phyloP scores from a whole-genome alignment of 768 basidiomycete species.

The Neoboletus brunneissimus region DNA sequence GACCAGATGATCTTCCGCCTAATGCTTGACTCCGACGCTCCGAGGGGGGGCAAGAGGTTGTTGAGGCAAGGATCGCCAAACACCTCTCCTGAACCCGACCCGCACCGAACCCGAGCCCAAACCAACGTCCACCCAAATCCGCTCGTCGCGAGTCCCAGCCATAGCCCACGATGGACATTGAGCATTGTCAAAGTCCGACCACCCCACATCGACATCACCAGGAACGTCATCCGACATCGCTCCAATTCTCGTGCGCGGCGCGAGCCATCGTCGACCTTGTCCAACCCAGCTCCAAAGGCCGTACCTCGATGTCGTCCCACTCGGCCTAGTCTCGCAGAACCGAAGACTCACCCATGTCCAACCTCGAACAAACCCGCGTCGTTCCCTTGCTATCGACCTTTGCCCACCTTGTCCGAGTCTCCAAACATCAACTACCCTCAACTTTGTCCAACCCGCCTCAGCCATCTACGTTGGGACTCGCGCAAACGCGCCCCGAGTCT shows the following conservation, averaged over 20 bases:
- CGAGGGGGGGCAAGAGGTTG: background rate
- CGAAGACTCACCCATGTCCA: no score
- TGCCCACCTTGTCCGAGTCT: no score
- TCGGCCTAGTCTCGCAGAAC: no score
- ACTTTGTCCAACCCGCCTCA: background rate
- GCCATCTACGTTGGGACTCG: background rate
- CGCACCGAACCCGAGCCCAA: background rate
- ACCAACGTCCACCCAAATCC: background rate
- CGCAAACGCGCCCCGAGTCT: background rate
- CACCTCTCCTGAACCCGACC: background rate
- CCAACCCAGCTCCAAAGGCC: background rate
- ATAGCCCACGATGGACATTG: background rate
- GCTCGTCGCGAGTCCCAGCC: background rate
- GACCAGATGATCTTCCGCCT: slow-evolving; percentile 3
- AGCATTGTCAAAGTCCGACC: background rate
- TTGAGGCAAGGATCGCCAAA: background rate
- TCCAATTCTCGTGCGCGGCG: no score
- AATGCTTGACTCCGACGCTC: background rate
- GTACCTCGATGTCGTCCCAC: background rate
- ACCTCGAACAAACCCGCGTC: no score
- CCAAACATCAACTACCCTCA: background rate
- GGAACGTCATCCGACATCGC: background rate
- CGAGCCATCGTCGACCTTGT: background rate
- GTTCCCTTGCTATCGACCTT: no score
- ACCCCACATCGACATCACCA: background rate